Conservation (phyloP, 192 early-diverging fungal species). For the Backusella parvicylindrica region DNA sequence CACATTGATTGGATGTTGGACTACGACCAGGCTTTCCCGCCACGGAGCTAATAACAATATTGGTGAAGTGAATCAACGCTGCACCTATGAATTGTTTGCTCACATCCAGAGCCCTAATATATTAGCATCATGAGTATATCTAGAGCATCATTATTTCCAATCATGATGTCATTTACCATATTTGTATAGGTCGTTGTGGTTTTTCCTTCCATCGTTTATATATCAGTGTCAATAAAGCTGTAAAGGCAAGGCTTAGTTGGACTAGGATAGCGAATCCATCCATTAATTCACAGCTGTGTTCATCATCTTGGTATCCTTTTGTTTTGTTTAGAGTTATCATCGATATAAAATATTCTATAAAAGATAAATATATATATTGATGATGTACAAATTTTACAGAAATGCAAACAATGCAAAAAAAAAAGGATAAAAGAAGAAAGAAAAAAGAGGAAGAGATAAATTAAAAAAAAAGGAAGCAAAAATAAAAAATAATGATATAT, state of each 20-base stretch:
- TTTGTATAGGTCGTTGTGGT: constrained; percentile 58
- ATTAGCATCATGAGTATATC: background rate
- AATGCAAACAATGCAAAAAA: background rate
- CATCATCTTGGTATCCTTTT: background rate
- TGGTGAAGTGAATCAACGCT: constrained; percentile 63
- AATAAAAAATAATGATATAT: background rate
- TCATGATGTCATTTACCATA: constrained; percentile 47
- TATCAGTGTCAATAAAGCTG: constrained; percentile 66
- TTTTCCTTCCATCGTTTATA: constrained; percentile 67
- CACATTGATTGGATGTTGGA: constrained; percentile 61
- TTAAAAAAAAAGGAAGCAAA: background rate
- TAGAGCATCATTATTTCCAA: background rate
- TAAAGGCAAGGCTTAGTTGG: constrained; percentile 60
- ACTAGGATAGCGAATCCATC: constrained; percentile 68
- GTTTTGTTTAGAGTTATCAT: background rate
- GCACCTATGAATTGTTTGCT: constrained; percentile 75
- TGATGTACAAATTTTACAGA: background rate
- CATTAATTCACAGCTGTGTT: constrained; percentile 46
- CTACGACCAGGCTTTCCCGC: constrained; percentile 46
- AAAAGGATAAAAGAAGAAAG: background rate
- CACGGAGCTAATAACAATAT: constrained; percentile 62
- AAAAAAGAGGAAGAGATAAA: background rate
- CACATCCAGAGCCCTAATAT: constrained; percentile 62
- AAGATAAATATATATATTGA: background rate
- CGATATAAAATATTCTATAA: background rate